Percentiles rank a stretch among this genome's conserved stretches.
Conservation (phyloP, 2,329 filamentous ascomycete species). For the Dactylellina haptotyla region DNA sequence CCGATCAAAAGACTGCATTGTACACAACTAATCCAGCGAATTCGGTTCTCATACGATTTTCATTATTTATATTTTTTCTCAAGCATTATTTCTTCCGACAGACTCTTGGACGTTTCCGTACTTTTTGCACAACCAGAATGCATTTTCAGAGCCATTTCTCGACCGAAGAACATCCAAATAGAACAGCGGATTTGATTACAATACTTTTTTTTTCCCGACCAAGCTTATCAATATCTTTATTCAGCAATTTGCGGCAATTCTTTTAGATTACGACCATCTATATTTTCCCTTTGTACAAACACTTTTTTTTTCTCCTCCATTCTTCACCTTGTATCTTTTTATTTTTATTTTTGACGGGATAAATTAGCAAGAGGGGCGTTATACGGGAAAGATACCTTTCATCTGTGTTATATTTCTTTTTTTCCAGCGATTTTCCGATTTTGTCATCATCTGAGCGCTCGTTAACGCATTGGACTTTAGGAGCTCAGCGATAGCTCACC, state of each 20-base stretch:
- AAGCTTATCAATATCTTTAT: conserved; percentile 3
- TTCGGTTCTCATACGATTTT: conserved; percentile 17
- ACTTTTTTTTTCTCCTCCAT: conserved; percentile 36
- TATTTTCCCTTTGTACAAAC: conserved; percentile 45
- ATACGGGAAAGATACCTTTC: conserved; percentile 56
- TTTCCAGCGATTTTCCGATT: conserved; percentile 45
- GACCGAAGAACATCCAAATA: conserved; percentile 50
- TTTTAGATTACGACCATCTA: conserved; percentile 52
- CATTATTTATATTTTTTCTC: conserved; percentile 2
- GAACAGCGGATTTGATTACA: conserved; percentile 51
- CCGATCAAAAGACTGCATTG: conserved; percentile 11
- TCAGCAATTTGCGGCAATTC: conserved; percentile 42
- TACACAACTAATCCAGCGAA: conserved; percentile 4
- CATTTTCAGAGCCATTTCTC: conserved; percentile 32
- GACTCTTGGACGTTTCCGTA: neutral
- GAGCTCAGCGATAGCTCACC: conserved; percentile 53
- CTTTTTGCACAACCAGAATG: conserved; percentile 25
- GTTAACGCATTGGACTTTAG: conserved; percentile 38
- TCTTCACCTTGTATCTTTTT: conserved; percentile 32
- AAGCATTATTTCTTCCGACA: neutral
- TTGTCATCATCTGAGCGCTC: conserved; percentile 51
- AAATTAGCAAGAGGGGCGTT: conserved; percentile 56
- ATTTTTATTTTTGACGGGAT: conserved; percentile 52
- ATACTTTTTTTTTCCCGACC: neutral
- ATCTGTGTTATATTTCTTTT: conserved; percentile 39